phyloP scores from a whole-genome alignment of 805 yeast species.

The Debaryomyces castellii region DNA sequence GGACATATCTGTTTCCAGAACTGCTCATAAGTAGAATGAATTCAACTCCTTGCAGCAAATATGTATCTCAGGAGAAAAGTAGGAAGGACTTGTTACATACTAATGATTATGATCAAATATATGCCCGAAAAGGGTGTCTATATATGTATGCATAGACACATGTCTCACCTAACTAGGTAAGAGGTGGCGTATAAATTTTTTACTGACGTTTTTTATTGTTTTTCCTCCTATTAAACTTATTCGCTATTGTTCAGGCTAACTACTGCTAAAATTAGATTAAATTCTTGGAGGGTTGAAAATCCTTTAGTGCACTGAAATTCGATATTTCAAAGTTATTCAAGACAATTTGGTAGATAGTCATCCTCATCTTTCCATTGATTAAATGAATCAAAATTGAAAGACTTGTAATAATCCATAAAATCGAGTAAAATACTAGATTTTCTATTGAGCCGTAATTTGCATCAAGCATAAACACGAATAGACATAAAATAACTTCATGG shows the following conservation, averaged over 20 bases:
- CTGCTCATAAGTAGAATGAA: no score
- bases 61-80: no score
- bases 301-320: background rate
- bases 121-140: no score
- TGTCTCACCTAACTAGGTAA: no score
- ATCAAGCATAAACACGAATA: constrained; percentile 19
- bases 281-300: background rate
- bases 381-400: constrained; percentile 7
- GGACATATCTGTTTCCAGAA: no score
- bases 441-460: constrained; percentile 16
- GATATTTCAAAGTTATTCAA: background rate
- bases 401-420: constrained; percentile 16
- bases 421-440: constrained; percentile 21
- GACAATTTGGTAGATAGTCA: constrained; percentile 6
- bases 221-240: background rate
- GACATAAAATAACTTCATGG: constrained; percentile 20
- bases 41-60: no score
- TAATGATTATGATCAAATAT: no score
- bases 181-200: no score
- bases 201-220: background rate
- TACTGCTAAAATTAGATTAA: background rate
- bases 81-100: no score
- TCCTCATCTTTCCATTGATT: constrained; percentile 12
- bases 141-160: no score
- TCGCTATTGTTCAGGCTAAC: background rate